These are phyloP conservation scores for Ganoderma resinaceum DNA, from an alignment of 1,284 basidiomycete species.

Conservation along the genomic window DNA sequence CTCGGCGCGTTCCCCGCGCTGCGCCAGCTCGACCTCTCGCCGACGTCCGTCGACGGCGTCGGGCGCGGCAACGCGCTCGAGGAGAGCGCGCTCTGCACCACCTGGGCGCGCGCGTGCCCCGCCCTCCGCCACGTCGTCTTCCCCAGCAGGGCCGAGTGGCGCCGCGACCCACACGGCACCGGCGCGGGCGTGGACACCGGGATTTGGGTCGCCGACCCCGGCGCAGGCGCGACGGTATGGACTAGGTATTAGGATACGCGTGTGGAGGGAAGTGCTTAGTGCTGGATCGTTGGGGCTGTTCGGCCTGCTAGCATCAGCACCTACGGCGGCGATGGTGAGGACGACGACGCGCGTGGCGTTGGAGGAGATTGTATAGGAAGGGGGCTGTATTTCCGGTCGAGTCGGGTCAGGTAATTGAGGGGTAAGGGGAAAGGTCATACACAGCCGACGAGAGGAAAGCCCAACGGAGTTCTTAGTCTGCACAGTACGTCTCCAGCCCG, in stretches of 20 bases:
- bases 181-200: conserved; percentile 5
- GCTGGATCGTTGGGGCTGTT: background rate
- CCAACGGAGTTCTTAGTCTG: background rate
- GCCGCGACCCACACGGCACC: conserved; percentile 39
- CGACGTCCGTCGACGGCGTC: conserved; percentile 55
- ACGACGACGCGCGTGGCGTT: background rate
- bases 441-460: background rate
- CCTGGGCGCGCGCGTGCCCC: conserved; percentile 62
- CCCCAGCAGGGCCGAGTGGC: conserved; percentile 55
- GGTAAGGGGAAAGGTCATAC: background rate
- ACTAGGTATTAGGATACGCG: conserved; percentile 21
- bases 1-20: conserved; percentile 46
- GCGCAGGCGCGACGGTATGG: conserved; percentile 25
- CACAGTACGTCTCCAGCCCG: background rate
- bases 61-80: conserved; percentile 50
- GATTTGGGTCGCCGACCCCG: conserved; percentile 41
- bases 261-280: background rate
- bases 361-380: background rate
- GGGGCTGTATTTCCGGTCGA: background rate
- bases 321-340: background rate
- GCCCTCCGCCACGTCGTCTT: conserved; percentile 61
- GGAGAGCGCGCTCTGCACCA: conserved; percentile 57
- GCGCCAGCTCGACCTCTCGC: conserved; percentile 58
- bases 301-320: background rate
- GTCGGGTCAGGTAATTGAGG: background rate